These are phyloP conservation scores for Sclerotinia subarctica DNA, from an alignment of 2,329 filamentous ascomycete species.

Conservation along the genomic window DNA sequence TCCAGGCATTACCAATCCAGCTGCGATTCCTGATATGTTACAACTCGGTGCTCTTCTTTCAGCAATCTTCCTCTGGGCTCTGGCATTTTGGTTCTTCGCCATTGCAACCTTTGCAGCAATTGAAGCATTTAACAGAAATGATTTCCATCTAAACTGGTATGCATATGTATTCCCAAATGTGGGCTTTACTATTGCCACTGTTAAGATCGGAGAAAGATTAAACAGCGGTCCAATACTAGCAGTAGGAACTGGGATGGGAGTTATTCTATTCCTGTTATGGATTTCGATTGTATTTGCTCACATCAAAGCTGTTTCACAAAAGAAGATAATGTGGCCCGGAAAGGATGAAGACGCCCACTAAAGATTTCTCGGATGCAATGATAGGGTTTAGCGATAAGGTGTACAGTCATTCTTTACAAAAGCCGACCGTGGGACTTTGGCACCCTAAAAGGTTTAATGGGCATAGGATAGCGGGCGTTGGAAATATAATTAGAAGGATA, in stretches of 20 bases:
- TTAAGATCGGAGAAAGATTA: conserved; percentile 51
- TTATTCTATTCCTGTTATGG: conserved; percentile 41
- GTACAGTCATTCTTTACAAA: conserved; percentile 17
- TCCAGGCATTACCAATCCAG: conserved; percentile 41
- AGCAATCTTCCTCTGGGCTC: conserved; percentile 61
- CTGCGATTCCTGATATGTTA: conserved; percentile 40
- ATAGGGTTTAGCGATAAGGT: neutral
- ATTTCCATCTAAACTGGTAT: conserved; percentile 63
- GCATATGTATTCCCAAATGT: conserved; percentile 62
- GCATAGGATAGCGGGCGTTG: conserved; percentile 7
- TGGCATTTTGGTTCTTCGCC: conserved; percentile 56
- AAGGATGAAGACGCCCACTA: conserved; percentile 38
- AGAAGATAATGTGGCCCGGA: conserved; percentile 40
- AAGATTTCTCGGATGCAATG: neutral
- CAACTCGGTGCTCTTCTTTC: conserved; percentile 42
- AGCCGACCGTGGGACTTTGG: conserved; percentile 4
- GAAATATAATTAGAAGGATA: conserved; percentile 1
- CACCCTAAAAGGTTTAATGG: conserved; percentile 4
- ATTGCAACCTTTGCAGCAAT: conserved; percentile 42
- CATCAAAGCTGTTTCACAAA: conserved; percentile 35
- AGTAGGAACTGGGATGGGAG: conserved; percentile 50
- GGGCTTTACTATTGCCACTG: conserved; percentile 56
- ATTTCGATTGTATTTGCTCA: conserved; percentile 34
- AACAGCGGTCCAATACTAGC: conserved; percentile 46
- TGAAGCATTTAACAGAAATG: conserved; percentile 43